Evolutionary conservation across 768 basidiomycete genomes (phyloP).

Genomic region (Naganishia onofrii): DNA sequence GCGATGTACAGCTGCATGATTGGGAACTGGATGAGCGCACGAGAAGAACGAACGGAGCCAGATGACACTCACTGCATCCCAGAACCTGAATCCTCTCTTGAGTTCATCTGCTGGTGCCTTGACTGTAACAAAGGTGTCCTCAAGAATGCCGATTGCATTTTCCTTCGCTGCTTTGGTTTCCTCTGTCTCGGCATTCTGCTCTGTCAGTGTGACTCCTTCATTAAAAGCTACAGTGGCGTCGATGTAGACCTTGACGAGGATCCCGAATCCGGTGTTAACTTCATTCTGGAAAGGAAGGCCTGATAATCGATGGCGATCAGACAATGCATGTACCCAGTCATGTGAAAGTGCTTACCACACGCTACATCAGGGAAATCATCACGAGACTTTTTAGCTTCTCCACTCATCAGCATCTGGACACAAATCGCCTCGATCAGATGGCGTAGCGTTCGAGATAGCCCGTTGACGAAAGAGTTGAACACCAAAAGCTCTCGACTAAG

Average conservation of each 20-base stretch:
- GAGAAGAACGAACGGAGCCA: background rate
- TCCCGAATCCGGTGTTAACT: constrained; percentile 96
- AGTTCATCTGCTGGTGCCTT: constrained; percentile 83
- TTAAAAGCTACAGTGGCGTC: constrained; percentile 88
- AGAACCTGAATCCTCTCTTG: constrained; percentile 95
- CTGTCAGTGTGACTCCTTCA: constrained; percentile 70
- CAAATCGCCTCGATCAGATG: constrained; percentile 86
- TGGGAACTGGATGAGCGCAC: background rate
- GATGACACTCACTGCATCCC: constrained; percentile 78
- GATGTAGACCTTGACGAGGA: constrained; percentile 93
- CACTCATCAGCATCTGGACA: constrained; percentile 86
- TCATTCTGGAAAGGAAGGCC: constrained; percentile 86
- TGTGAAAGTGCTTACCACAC: constrained; percentile 57
- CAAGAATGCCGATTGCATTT: constrained; percentile 84
- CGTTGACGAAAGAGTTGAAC: constrained; percentile 96
- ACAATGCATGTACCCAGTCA: background rate
- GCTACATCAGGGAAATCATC: constrained; percentile 91
- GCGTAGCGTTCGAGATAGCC: constrained; percentile 82
- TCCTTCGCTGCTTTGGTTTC: constrained; percentile 78
- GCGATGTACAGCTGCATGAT: constrained; percentile 6
- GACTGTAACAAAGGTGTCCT: constrained; percentile 86
- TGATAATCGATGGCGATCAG: constrained; percentile 9
- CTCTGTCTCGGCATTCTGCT: constrained; percentile 64
- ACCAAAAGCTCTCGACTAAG: constrained; percentile 92
- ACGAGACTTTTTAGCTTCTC: constrained; percentile 77